phyloP scores from a whole-genome alignment of 495 filamentous ascomycete genomes.

The Penicillium chermesinum region DNA sequence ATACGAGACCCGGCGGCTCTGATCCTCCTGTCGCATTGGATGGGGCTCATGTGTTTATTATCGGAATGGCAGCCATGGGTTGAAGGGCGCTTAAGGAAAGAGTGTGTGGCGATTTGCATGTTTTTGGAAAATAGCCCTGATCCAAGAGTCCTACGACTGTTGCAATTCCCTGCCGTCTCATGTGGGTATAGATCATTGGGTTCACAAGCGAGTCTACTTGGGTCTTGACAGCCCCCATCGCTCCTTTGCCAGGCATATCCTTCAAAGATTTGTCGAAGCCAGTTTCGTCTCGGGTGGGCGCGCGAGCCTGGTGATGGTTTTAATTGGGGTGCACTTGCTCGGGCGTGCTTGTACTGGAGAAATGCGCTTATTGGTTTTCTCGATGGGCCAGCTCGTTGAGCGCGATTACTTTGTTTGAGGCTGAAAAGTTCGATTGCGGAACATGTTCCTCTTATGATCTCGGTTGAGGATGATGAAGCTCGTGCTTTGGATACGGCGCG shows the following conservation, averaged over 20 bases:
- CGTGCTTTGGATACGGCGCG: no score
- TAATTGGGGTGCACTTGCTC: no score
- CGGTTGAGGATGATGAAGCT: no score
- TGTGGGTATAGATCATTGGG: conserved; percentile 64
- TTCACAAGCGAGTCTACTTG: background rate
- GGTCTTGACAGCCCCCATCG: no score
- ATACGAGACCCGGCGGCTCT: conserved; percentile 38
- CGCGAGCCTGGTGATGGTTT: no score
- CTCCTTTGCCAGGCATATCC: background rate
- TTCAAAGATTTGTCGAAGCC: background rate
- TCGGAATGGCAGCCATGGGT: conserved; percentile 37
- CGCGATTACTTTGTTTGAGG: no score
- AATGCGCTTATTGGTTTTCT: no score
- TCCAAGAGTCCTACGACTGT: conserved; percentile 15
- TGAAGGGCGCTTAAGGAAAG: conserved; percentile 30
- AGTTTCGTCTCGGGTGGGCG: no score
- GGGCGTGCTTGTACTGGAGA: no score
- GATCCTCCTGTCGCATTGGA: conserved; percentile 42
- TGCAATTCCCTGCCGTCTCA: conserved; percentile 57
- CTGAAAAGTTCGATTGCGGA: no score
- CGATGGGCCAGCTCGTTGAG: no score
- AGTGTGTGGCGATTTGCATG: conserved; percentile 43
- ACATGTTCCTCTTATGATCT: no score
- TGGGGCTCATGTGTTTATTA: conserved; percentile 31
- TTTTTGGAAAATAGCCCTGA: conserved; percentile 32